phyloP scores from a whole-genome alignment of 2,329 filamentous ascomycete species.

The Alternaria arbusti region DNA sequence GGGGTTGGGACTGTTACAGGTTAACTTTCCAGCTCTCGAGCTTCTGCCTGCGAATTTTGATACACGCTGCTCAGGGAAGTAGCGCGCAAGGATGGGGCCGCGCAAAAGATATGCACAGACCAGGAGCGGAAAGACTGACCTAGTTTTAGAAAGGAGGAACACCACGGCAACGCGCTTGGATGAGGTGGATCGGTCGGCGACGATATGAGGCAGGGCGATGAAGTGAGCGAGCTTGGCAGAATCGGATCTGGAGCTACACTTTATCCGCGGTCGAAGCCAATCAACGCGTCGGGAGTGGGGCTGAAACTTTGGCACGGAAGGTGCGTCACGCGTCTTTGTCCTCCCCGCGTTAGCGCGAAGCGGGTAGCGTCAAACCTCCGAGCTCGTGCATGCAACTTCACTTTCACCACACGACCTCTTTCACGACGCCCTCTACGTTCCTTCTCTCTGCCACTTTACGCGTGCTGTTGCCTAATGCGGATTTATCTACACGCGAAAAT shows the following conservation, averaged over 20 bases:
- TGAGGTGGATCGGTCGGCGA: constrained; percentile 32
- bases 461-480: constrained; percentile 23
- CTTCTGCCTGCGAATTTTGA: constrained; percentile 30
- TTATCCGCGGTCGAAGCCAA: constrained; percentile 32
- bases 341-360: constrained; percentile 21
- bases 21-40: constrained; percentile 25
- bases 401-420: constrained; percentile 19
- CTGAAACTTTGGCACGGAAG: constrained; percentile 10
- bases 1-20: constrained; percentile 15
- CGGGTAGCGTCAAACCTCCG: constrained; percentile 22
- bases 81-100: constrained; percentile 16
- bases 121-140: constrained; percentile 22
- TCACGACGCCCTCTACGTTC: constrained; percentile 15
- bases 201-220: constrained; percentile 30
- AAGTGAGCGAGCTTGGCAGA: constrained; percentile 27
- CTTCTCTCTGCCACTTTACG: constrained; percentile 18
- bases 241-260: constrained; percentile 17
- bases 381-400: constrained; percentile 30
- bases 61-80: constrained; percentile 9
- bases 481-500: neutral
- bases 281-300: constrained; percentile 22
- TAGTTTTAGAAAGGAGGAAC: constrained; percentile 23
- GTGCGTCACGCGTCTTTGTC: constrained; percentile 29
- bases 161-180: constrained; percentile 40
- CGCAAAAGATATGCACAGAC: constrained; percentile 30